phyloP scores from a whole-genome alignment of 805 yeast species.

The Ogataea pini region DNA sequence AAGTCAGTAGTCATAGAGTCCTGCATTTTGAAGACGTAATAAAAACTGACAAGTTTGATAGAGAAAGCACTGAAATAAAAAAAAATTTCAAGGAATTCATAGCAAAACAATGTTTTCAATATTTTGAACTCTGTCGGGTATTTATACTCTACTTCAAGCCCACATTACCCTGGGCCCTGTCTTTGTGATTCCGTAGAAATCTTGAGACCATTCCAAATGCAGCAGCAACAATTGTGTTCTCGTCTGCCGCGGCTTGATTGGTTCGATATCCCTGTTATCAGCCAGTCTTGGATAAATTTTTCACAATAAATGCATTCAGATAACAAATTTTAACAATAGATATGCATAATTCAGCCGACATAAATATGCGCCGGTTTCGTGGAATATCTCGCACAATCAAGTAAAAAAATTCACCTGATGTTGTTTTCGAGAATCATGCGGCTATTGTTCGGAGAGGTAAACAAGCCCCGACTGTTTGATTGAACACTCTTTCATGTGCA shows the following conservation, averaged over 20 bases:
- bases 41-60: neutral
- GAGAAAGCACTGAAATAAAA: neutral
- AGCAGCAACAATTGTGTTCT: neutral
- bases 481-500: neutral
- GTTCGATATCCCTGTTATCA: constrained; percentile 12
- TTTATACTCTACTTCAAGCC: neutral
- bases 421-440: neutral
- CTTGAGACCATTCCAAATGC: constrained; percentile 10
- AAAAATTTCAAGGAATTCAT: neutral
- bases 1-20: constrained; percentile 72
- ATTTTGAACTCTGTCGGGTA: neutral
- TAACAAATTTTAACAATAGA: neutral
- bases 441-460: neutral
- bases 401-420: neutral
- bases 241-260: constrained; percentile 10
- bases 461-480: neutral
- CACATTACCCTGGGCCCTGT: constrained; percentile 1
- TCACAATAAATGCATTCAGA: neutral
- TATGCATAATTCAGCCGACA: neutral
- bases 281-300: neutral
- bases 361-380: neutral
- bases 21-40: constrained; percentile 14
- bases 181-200: neutral
- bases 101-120: neutral
- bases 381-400: neutral